Evolutionary conservation across 2,329 filamentous ascomycete genomes (phyloP).

Genomic region (Acephala macrosclerotiorum): DNA sequence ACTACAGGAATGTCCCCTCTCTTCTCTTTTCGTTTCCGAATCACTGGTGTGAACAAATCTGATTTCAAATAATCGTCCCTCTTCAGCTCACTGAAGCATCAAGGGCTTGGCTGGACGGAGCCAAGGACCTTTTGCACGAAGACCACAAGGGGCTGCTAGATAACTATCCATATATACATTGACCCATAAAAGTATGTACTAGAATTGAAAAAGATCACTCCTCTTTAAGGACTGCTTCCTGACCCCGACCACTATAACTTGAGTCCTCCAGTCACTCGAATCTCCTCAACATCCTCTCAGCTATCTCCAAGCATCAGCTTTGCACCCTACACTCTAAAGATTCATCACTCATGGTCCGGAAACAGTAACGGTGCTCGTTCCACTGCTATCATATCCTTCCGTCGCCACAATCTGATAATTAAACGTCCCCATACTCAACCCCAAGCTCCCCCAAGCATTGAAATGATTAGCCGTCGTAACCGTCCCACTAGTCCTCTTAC

Average conservation of each 20-base stretch:
- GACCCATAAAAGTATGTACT: not conserved
- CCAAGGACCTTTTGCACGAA: too few species aligned
- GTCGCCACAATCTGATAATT: slow-evolving; percentile 57
- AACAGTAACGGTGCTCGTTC: slow-evolving; percentile 30
- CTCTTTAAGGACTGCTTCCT: not conserved
- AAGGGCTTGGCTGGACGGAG: too few species aligned
- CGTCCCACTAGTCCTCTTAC: slow-evolving; percentile 57
- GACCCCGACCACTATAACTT: not conserved
- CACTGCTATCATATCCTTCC: slow-evolving; percentile 27
- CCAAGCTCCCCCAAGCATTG: slow-evolving; percentile 55
- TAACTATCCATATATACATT: not conserved
- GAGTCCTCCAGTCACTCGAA: too few species aligned
- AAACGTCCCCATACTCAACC: slow-evolving; percentile 52
- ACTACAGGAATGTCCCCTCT: too few species aligned
- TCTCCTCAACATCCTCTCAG: too few species aligned
- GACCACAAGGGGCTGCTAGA: too few species aligned
- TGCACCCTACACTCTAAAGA: not conserved
- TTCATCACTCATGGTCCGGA: not conserved
- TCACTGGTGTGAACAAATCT: too few species aligned
- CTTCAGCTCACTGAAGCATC: too few species aligned
- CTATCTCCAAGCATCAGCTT: too few species aligned
- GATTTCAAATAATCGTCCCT: too few species aligned
- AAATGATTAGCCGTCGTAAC: slow-evolving; percentile 59
- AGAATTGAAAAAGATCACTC: not conserved
- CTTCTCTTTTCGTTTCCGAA: too few species aligned